phyloP scores from a whole-genome alignment of 1,284 basidiomycete species.

The Rhodotorula sp. region DNA sequence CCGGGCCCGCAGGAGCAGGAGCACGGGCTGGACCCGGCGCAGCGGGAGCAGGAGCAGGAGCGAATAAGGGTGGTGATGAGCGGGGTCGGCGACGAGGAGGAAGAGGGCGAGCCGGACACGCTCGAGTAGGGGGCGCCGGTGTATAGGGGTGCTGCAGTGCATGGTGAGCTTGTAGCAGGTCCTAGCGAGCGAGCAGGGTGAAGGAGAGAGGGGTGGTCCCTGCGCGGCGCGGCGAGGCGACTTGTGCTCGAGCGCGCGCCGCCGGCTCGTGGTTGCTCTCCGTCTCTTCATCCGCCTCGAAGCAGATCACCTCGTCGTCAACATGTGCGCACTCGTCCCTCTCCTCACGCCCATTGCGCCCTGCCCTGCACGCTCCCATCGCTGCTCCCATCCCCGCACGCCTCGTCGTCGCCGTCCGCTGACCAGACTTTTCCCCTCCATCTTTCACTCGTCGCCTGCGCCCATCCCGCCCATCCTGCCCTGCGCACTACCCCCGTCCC shows the following conservation, averaged over 20 bases:
- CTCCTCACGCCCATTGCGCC: neutral
- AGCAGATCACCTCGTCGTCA: conserved; percentile 29
- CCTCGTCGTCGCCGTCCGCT: neutral
- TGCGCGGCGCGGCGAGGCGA: neutral
- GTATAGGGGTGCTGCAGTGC: neutral
- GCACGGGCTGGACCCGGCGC: neutral
- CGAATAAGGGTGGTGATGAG: neutral
- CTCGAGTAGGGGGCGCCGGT: neutral
- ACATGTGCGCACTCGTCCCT: conserved; percentile 21
- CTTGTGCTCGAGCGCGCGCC: neutral
- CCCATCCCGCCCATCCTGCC: neutral
- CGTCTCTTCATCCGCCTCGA: conserved; percentile 27
- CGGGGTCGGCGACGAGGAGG: neutral
- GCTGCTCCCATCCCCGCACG: neutral
- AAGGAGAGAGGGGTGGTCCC: neutral
- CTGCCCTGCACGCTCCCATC: too few species aligned
- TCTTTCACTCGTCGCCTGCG: neutral
- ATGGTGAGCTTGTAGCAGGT: neutral
- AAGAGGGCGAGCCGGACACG: conserved; percentile 14
- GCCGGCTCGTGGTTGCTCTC: neutral
- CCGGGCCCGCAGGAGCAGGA: neutral
- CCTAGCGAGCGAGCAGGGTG: neutral
- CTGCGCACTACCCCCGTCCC: neutral
- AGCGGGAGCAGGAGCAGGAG: neutral
- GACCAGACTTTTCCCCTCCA: conserved; percentile 7